phyloP scores from a whole-genome alignment of 148 eudicot species.

The Fagopyrum tataricum region DNA sequence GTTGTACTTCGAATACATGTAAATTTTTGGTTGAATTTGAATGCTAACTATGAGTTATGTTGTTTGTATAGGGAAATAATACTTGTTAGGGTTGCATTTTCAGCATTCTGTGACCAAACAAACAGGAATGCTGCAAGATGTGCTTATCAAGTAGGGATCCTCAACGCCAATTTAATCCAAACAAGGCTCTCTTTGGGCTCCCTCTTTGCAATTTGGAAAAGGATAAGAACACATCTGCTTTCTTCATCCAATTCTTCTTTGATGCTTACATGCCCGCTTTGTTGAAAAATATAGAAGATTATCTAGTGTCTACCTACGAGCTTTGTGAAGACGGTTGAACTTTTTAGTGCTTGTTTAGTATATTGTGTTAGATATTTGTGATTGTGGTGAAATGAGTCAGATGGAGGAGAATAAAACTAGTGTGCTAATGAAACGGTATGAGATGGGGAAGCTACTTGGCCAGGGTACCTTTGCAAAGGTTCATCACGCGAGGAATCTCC shows the following conservation, averaged over 20 bases:
- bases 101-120: slow-evolving; percentile 13
- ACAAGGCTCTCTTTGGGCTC: slow-evolving; percentile 28
- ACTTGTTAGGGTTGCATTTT: not conserved
- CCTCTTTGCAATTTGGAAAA: slow-evolving; percentile 21
- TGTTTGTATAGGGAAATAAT: not conserved
- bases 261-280: slow-evolving; percentile 27
- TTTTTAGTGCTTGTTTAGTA: not conserved
- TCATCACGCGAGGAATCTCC: slow-evolving; percentile 33
- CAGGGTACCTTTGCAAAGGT: slow-evolving; percentile 56
- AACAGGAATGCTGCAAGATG: slow-evolving; percentile 85
- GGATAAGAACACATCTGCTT: slow-evolving; percentile 2
- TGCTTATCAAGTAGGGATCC: slow-evolving; percentile 36
- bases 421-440: slow-evolving; percentile 32
- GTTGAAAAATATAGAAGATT: slow-evolving; percentile 24
- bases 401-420: slow-evolving; percentile 23
- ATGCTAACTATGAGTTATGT: not conserved
- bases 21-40: not conserved
- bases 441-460: slow-evolving; percentile 38
- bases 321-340: slow-evolving; percentile 71
- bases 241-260: not conserved
- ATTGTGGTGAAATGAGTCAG: not conserved
- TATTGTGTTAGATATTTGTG: not conserved
- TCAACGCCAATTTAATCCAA: slow-evolving; percentile 16
- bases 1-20: not conserved
- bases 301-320: slow-evolving; percentile 32